Percentiles rank a stretch among this genome's conserved stretches.
These are phyloP conservation scores for Nectriaceae sp. DNA, from an alignment of 2,329 filamentous ascomycete genomes.

Conservation along the genomic window DNA sequence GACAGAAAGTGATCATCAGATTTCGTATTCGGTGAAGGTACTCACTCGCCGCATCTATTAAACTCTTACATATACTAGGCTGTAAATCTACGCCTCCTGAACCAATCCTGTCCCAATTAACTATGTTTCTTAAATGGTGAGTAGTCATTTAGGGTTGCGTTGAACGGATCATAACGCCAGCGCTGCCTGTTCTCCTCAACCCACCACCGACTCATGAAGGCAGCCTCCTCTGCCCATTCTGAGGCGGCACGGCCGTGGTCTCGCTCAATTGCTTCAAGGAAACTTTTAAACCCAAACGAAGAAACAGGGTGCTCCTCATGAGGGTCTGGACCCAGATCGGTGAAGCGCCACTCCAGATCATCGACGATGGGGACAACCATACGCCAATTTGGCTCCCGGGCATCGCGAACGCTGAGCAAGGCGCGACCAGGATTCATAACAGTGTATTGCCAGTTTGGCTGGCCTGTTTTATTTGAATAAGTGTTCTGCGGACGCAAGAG, in stretches of 20 bases:
- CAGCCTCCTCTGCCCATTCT: slow-evolving; percentile 22
- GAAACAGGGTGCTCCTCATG: slow-evolving; percentile 18
- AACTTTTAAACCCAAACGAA: slow-evolving; percentile 18
- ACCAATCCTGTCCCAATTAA: no score
- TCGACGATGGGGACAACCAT: slow-evolving; percentile 27
- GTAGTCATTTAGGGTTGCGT: no score
- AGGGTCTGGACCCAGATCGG: slow-evolving; percentile 18
- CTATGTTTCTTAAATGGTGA: no score
- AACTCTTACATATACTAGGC: no score
- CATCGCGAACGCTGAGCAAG: slow-evolving; percentile 26
- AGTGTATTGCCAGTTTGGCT: slow-evolving; percentile 28
- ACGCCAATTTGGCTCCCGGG: slow-evolving; percentile 22
- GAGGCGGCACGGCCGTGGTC: slow-evolving; percentile 13
- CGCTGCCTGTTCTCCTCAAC: slow-evolving; percentile 23
- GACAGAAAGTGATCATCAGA: no score
- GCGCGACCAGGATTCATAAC: slow-evolving; percentile 30
- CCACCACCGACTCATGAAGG: slow-evolving; percentile 24
- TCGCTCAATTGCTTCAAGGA: slow-evolving; percentile 13
- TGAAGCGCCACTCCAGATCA: slow-evolving; percentile 30
- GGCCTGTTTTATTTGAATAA: slow-evolving; percentile 8
- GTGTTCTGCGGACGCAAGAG: slow-evolving; percentile 21
- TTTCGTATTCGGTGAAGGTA: no score
- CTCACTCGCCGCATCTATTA: no score
- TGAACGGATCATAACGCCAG: slow-evolving; percentile 21
- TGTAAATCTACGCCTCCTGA: no score